These are phyloP conservation scores for Globisporangium cylindrosporum DNA, from an alignment of 352 stramenopile genomes.

Conservation along the genomic window DNA sequence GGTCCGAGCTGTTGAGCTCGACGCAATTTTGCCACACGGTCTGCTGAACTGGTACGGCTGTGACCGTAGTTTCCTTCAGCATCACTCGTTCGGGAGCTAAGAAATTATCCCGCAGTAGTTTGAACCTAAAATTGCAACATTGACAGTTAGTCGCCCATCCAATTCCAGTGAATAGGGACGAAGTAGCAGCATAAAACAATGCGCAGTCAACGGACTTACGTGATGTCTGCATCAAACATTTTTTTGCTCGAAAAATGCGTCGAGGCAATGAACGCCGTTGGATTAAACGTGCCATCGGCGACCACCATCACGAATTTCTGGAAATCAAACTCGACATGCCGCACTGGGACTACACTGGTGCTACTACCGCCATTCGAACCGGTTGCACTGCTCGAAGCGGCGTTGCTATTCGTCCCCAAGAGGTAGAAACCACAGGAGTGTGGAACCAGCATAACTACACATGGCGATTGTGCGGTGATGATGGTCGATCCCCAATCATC, in stretches of 20 bases:
- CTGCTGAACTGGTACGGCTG: slow-evolving; percentile 13
- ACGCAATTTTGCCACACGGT: slow-evolving; percentile 34
- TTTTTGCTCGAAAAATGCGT: slow-evolving; percentile 43
- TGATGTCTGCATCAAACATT: slow-evolving; percentile 36
- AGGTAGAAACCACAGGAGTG: slow-evolving; percentile 54
- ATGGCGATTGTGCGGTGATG: slow-evolving; percentile 20
- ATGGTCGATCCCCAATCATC: slow-evolving; percentile 40
- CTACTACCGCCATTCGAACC: slow-evolving; percentile 2
- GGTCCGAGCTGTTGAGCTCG: slow-evolving; percentile 38
- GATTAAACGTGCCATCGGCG: slow-evolving; percentile 50
- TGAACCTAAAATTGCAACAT: slow-evolving; percentile 29
- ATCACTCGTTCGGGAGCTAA: slow-evolving; percentile 41
- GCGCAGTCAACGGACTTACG: slow-evolving; percentile 20
- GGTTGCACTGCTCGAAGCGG: neutral
- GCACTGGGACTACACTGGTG: slow-evolving; percentile 25
- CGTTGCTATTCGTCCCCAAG: slow-evolving; percentile 23
- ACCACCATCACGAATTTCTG: slow-evolving; percentile 39
- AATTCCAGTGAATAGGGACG: neutral
- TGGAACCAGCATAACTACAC: slow-evolving; percentile 34
- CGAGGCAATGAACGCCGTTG: slow-evolving; percentile 35
- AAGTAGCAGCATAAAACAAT: neutral
- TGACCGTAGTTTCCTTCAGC: slow-evolving; percentile 44
- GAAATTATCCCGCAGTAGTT: slow-evolving; percentile 56
- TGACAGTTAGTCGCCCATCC: neutral
- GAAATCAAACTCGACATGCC: slow-evolving; percentile 67